A percentile compares a stretch with the other conserved stretches of the same genome.
Conservation (phyloP, 208 protist genomes). For the Wallacemonas rigidus region DNA sequence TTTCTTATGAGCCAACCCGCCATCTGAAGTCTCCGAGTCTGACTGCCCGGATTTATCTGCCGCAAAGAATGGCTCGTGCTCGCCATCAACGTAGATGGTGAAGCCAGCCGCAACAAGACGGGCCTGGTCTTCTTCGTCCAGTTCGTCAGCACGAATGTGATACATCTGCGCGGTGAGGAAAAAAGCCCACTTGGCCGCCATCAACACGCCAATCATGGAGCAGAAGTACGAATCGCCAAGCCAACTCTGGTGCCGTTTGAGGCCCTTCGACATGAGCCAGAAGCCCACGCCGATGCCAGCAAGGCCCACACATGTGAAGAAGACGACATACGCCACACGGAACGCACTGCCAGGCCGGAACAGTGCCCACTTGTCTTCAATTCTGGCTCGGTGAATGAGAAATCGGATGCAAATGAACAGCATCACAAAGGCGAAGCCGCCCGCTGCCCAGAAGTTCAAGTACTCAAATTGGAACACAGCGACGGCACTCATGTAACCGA, state of each 20-base stretch:
- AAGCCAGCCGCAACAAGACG: conserved; percentile 11
- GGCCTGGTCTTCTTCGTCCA: conserved; percentile 33
- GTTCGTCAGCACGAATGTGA: conserved; percentile 39
- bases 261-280: conserved; percentile 57
- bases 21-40: neutral
- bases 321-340: conserved; percentile 42
- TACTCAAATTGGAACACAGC: conserved; percentile 51
- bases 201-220: conserved; percentile 63
- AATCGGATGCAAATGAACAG: conserved; percentile 54
- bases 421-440: conserved; percentile 50
- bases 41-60: neutral
- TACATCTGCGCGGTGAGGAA: conserved; percentile 56
- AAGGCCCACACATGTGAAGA: conserved; percentile 38
- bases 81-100: neutral
- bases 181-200: conserved; percentile 72
- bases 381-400: conserved; percentile 24
- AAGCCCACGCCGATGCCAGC: conserved; percentile 47
- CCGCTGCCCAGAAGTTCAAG: conserved; percentile 68
- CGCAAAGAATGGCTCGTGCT: conserved; percentile 16
- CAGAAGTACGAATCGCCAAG: conserved; percentile 70
- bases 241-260: conserved; percentile 57
- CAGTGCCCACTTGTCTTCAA: conserved; percentile 40
- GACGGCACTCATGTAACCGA: conserved; percentile 46
- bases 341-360: conserved; percentile 46
- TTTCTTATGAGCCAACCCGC: neutral